Evolutionary conservation across 2,329 filamentous ascomycete species (phyloP).

Genomic region (Penicillium expansum): DNA sequence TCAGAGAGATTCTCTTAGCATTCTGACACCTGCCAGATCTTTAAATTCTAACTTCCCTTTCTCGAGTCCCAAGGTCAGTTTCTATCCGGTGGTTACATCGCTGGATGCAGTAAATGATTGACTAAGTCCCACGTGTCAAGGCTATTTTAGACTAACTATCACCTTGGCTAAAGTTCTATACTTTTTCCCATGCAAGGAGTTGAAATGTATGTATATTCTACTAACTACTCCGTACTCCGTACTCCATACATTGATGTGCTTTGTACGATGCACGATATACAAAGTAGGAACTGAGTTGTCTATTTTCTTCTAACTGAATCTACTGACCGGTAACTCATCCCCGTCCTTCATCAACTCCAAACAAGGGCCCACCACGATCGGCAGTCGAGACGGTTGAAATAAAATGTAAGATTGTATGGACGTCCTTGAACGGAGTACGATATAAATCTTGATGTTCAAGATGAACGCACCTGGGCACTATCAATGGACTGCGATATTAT

Average conservation of each 20-base stretch:
- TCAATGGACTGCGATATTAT: neutral
- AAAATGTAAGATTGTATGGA: neutral
- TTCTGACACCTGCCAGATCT: neutral
- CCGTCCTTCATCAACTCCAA: constrained; percentile 9
- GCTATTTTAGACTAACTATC: neutral
- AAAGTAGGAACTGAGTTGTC: neutral
- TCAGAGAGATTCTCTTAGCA: neutral
- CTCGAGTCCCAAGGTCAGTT: neutral
- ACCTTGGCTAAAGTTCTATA: neutral
- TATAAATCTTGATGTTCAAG: neutral
- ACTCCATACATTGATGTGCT: neutral
- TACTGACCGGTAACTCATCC: neutral
- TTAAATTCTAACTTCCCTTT: neutral
- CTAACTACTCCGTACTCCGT: neutral
- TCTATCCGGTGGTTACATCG: neutral
- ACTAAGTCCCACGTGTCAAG: neutral
- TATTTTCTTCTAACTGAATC: neutral
- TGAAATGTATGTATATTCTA: neutral
- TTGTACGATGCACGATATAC: neutral
- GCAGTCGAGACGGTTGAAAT: neutral
- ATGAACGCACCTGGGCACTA: neutral
- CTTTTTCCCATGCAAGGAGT: neutral
- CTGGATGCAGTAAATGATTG: neutral
- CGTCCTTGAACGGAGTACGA: neutral
- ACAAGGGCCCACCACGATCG: constrained; percentile 9